Conservation (phyloP, 495 filamentous ascomycete species). For the Darksidea phi region DNA sequence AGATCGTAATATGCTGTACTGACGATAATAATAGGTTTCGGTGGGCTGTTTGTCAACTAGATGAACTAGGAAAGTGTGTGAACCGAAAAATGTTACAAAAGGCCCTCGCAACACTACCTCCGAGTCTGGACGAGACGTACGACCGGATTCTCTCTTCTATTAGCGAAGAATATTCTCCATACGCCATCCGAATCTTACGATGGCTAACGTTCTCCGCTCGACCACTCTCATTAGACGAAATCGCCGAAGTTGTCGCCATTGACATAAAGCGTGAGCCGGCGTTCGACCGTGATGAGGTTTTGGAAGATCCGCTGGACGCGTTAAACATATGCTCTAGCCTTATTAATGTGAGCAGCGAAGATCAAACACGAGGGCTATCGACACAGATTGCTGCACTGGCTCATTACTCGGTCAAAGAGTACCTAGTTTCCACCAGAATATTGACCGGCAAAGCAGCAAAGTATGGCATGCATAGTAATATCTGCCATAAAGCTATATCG, state of each 20-base stretch:
- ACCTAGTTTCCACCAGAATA: constrained; percentile 11
- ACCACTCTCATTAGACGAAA: neutral
- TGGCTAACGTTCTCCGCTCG: neutral
- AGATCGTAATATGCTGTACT: neutral
- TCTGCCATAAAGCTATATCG: constrained; percentile 7
- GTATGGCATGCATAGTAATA: constrained; percentile 5
- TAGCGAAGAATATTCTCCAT: constrained; percentile 1
- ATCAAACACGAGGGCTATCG: neutral
- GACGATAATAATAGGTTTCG: neutral
- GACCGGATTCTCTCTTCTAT: constrained; percentile 1
- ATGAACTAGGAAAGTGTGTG: constrained; percentile 1
- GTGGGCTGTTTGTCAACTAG: constrained; percentile 1
- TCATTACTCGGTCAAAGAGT: constrained; percentile 11
- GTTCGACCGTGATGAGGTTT: neutral
- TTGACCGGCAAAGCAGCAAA: constrained; percentile 5
- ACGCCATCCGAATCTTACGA: neutral
- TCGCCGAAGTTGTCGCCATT: neutral
- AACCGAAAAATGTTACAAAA: constrained; percentile 1
- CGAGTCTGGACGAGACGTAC: neutral
- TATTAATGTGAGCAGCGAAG: neutral
- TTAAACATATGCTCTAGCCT: constrained; percentile 2
- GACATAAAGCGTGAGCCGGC: neutral
- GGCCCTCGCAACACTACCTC: neutral
- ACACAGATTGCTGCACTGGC: constrained; percentile 4
- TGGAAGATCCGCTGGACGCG: neutral